Conservation (phyloP, 768 basidiomycete species). For the Kwoniella pini region DNA sequence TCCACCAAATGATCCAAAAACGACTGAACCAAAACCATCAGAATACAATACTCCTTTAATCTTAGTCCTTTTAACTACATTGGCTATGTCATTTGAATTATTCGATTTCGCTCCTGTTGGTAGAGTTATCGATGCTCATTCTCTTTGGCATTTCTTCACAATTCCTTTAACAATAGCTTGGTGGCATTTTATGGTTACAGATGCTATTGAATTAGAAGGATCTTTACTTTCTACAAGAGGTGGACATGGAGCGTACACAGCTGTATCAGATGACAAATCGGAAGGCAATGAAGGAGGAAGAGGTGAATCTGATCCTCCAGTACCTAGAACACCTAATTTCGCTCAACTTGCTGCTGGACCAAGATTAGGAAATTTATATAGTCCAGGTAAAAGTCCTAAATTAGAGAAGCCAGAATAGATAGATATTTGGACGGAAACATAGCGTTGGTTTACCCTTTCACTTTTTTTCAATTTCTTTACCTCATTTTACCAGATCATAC, state of each 20-base stretch:
- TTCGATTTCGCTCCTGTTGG: conserved; percentile 83
- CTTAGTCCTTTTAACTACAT: conserved; percentile 69
- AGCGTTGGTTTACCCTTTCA: no score
- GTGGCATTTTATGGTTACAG: conserved; percentile 67
- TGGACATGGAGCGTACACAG: background rate
- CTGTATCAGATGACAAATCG: background rate
- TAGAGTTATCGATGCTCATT: conserved; percentile 83
- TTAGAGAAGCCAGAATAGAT: conserved; percentile 18
- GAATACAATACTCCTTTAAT: conserved; percentile 37
- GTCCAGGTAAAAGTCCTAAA: conserved; percentile 25
- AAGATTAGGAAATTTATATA: background rate
- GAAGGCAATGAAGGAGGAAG: background rate
- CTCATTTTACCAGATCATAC: no score
- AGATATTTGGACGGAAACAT: no score
- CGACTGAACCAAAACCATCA: conserved; percentile 18
- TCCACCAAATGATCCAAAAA: conserved; percentile 48
- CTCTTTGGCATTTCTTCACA: conserved; percentile 88
- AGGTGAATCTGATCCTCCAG: background rate
- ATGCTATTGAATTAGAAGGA: conserved; percentile 41
- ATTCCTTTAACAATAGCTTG: conserved; percentile 73
- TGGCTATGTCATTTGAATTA: conserved; percentile 76
- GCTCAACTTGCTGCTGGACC: conserved; percentile 15
- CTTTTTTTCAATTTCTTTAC: no score
- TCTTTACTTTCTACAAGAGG: conserved; percentile 4
- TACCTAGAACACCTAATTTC: conserved; percentile 16